A percentile compares a stretch with the other conserved stretches of the same genome.
These are phyloP conservation scores for Aurinia saxatilis DNA, from an alignment of 345 rosid genomes.

Conservation along the genomic window DNA sequence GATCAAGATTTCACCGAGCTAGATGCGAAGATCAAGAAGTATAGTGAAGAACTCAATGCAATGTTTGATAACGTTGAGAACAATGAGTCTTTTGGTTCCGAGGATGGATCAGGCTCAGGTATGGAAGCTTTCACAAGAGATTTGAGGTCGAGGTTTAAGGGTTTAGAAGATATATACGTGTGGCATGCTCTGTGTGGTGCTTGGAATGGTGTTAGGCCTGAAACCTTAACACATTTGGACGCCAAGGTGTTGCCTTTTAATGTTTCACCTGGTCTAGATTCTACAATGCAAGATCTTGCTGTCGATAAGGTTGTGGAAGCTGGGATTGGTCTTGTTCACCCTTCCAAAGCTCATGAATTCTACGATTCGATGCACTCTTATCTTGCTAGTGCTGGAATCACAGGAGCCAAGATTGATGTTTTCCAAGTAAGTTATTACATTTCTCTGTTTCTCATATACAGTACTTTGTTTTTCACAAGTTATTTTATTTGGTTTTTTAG, in stretches of 20 bases:
- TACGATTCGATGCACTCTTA: conserved; percentile 80
- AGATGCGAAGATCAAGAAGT: conserved; percentile 34
- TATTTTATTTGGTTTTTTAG: conserved; percentile 26
- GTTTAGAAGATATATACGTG: conserved; percentile 57
- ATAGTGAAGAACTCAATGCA: conserved; percentile 43
- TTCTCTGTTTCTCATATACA: not conserved
- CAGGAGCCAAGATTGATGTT: conserved; percentile 81
- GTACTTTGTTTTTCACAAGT: not conserved
- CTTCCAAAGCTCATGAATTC: conserved; percentile 53
- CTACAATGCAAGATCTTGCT: conserved; percentile 73
- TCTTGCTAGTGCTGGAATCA: conserved; percentile 58
- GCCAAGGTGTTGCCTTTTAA: conserved; percentile 38
- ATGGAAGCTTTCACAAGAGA: conserved; percentile 59
- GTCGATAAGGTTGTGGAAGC: conserved; percentile 66
- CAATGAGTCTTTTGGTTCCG: conserved; percentile 22
- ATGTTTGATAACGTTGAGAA: conserved; percentile 28
- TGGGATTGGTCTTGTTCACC: conserved; percentile 73
- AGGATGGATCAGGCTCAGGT: conserved; percentile 27
- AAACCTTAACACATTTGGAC: conserved; percentile 36
- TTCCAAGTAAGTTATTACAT: conserved; percentile 52
- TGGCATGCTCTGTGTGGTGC: conserved; percentile 92
- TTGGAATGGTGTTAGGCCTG: conserved; percentile 86
- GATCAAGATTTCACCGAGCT: conserved; percentile 27
- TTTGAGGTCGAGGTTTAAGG: conserved; percentile 51
- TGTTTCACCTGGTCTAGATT: conserved; percentile 50